These are phyloP conservation scores for Phytophthora pluvialis DNA, from an alignment of 352 stramenopile species.

Conservation along the genomic window DNA sequence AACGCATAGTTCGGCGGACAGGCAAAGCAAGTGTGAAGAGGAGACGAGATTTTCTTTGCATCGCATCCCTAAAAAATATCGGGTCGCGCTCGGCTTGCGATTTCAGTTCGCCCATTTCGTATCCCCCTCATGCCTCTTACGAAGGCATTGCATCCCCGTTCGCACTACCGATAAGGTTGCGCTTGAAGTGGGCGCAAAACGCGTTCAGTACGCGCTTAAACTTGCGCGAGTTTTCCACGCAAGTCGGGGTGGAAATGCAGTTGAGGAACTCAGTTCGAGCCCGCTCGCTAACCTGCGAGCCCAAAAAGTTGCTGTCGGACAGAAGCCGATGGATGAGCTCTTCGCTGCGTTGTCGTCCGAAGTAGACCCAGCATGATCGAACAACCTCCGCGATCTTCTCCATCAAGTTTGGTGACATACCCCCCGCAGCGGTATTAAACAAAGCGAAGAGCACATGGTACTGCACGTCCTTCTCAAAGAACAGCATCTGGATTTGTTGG, in stretches of 20 bases:
- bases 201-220: constrained; percentile 77
- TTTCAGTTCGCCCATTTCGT: constrained; percentile 6
- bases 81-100: constrained; percentile 3
- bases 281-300: constrained; percentile 58
- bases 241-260: constrained; percentile 66
- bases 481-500: constrained; percentile 71
- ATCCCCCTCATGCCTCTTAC: constrained; percentile 8
- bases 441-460: constrained; percentile 72
- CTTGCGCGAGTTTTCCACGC: constrained; percentile 79
- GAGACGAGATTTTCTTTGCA: constrained; percentile 10
- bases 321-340: constrained; percentile 65
- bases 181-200: constrained; percentile 84
- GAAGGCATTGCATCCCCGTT: constrained; percentile 20
- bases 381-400: constrained; percentile 75
- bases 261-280: constrained; percentile 63
- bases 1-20: constrained; percentile 3
- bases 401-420: constrained; percentile 65
- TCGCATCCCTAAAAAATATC: constrained; percentile 25
- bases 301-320: constrained; percentile 65
- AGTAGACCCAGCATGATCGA: constrained; percentile 79
- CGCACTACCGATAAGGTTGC: constrained; percentile 40
- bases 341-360: constrained; percentile 66
- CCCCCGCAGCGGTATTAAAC: constrained; percentile 66
- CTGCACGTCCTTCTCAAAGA: constrained; percentile 83
- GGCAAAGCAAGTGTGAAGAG: constrained; percentile 5